phyloP scores from a whole-genome alignment of 106 monocot species.

The Vanilla planifolia region DNA sequence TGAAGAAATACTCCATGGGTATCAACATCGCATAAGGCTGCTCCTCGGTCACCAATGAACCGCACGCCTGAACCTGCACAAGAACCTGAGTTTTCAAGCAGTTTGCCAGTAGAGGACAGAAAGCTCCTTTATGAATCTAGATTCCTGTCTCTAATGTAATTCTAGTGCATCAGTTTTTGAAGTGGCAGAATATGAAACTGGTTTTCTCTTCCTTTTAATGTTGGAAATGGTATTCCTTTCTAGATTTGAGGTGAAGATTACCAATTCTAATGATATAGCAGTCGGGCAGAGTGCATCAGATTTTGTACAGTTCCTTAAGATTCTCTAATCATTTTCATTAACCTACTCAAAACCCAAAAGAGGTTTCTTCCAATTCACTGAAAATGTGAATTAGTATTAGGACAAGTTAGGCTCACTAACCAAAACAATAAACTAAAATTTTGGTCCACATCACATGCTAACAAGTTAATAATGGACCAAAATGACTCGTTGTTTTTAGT shows the following conservation, averaged over 20 bases:
- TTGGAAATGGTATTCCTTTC: background rate
- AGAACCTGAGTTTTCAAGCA: background rate
- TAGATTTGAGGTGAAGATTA: background rate
- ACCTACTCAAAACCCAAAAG: too few relatives aligned
- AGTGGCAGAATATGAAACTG: background rate
- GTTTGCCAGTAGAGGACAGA: background rate
- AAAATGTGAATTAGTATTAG: background rate
- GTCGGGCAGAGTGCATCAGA: too few relatives aligned
- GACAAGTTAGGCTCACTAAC: background rate
- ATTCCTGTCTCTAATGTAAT: background rate
- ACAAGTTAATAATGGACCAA: background rate
- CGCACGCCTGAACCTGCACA: constrained; percentile 50
- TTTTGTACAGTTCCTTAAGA: too few relatives aligned
- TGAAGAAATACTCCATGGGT: constrained; percentile 64
- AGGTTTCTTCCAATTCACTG: background rate
- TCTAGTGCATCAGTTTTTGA: background rate
- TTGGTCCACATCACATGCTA: background rate
- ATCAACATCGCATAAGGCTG: constrained; percentile 71
- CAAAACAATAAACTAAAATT: background rate
- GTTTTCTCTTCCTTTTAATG: background rate
- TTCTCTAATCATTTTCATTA: background rate
- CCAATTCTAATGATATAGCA: too few relatives aligned
- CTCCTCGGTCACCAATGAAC: constrained; percentile 83
- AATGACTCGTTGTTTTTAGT: background rate
- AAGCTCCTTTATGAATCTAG: background rate